Evolutionary conservation across 1,284 basidiomycete genomes (phyloP).

Genomic region (Gymnopus androsaceus): DNA sequence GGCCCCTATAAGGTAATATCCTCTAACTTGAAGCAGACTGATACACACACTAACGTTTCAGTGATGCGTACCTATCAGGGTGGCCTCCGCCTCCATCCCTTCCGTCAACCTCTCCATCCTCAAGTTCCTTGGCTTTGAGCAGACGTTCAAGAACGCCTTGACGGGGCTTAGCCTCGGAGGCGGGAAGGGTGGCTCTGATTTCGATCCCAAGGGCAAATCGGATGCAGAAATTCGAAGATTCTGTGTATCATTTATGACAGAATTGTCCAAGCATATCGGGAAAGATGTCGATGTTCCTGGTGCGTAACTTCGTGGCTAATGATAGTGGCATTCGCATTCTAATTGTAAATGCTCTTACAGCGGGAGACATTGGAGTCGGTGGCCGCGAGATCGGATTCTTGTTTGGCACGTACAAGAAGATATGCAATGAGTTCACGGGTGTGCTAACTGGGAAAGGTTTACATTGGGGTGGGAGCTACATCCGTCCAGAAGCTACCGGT

Average conservation of each 20-base stretch:
- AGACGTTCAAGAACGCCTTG: conserved; percentile 83
- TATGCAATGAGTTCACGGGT: conserved; percentile 76
- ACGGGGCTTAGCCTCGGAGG: conserved; percentile 81
- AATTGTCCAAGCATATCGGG: conserved; percentile 73
- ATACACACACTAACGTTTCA: too few species aligned
- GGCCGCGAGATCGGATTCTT: conserved; percentile 72
- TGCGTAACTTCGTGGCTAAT: conserved; percentile 21
- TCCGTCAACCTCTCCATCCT: conserved; percentile 84
- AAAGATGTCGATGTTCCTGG: conserved; percentile 77
- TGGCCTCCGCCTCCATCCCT: conserved; percentile 79
- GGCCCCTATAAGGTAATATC: conserved; percentile 89
- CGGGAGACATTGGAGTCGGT: conserved; percentile 75
- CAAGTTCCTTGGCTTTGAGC: conserved; percentile 85
- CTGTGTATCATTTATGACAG: conserved; percentile 71
- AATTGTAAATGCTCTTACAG: conserved; percentile 33
- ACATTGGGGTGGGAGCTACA: conserved; percentile 74
- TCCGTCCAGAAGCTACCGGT: conserved; percentile 74
- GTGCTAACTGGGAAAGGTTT: conserved; percentile 79
- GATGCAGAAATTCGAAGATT: conserved; percentile 78
- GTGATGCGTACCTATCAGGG: conserved; percentile 85
- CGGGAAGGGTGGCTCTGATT: conserved; percentile 73
- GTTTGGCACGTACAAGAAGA: conserved; percentile 77
- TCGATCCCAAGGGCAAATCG: conserved; percentile 83
- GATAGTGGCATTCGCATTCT: background rate
- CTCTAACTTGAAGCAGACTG: too few species aligned